These are phyloP conservation scores for Coniochaeta ligniaria DNA, from an alignment of 2,329 filamentous ascomycete species.

Conservation along the genomic window DNA sequence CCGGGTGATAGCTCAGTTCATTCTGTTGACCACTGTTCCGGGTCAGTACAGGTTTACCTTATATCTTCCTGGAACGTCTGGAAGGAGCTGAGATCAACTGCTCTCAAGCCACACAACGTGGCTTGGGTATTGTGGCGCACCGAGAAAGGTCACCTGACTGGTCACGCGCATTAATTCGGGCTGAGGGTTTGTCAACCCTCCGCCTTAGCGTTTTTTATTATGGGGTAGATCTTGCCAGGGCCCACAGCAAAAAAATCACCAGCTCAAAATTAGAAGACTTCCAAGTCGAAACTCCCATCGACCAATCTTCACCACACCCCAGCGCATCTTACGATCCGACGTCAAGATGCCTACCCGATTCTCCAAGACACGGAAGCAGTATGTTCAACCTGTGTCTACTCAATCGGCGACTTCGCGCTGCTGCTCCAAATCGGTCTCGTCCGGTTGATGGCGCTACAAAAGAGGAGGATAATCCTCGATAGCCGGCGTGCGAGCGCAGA, in stretches of 20 bases:
- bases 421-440: background rate
- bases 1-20: no score
- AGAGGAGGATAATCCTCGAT: background rate
- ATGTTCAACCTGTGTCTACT: constrained; percentile 31
- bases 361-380: constrained; percentile 73
- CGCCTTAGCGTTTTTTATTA: background rate
- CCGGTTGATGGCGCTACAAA: background rate
- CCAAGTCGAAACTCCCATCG: background rate
- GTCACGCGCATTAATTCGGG: background rate
- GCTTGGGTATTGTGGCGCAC: background rate
- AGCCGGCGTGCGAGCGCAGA: background rate
- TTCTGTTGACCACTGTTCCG: no score
- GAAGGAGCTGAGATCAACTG: no score
- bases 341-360: constrained; percentile 56
- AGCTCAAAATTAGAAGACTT: background rate
- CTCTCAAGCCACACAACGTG: background rate
- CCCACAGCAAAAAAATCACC: background rate
- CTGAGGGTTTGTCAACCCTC: background rate
- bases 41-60: no score
- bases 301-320: background rate
- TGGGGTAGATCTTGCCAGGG: background rate
- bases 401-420: background rate
- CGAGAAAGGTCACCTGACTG: background rate
- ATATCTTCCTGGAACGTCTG: no score
- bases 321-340: background rate